phyloP scores from a whole-genome alignment of 2,329 filamentous ascomycete species.

The Salinomyces thailandicus region DNA sequence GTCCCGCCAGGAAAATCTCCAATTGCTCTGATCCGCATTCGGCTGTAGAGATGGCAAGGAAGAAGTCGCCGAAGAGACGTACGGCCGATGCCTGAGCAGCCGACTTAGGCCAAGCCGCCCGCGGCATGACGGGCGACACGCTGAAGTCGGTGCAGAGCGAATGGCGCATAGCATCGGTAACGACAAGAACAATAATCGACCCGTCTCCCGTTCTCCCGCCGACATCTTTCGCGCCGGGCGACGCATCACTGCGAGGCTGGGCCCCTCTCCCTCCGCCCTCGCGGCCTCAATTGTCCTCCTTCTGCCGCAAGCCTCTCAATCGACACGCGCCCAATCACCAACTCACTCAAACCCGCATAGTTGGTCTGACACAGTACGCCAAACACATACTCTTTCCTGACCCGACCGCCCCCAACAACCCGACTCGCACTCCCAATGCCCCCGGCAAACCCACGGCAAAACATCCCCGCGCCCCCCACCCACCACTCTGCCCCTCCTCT shows the following conservation, averaged over 20 bases:
- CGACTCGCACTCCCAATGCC: constrained; percentile 55
- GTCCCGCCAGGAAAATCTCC: not conserved
- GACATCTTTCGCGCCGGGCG: constrained; percentile 8
- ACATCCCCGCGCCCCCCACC: constrained; percentile 61
- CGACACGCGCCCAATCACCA: constrained; percentile 51
- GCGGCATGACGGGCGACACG: not conserved
- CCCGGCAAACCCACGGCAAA: constrained; percentile 56
- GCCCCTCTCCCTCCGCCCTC: not conserved
- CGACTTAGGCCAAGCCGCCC: not conserved
- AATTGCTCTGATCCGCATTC: constrained; percentile 12
- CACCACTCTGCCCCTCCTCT: constrained; percentile 52
- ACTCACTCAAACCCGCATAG: constrained; percentile 48
- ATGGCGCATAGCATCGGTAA: constrained; percentile 51
- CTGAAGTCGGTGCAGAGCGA: not conserved
- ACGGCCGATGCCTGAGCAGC: constrained; percentile 39
- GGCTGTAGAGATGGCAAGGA: constrained; percentile 56
- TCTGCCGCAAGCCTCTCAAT: constrained; percentile 48
- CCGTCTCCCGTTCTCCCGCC: constrained; percentile 47
- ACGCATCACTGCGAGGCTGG: not conserved
- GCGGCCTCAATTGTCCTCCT: constrained; percentile 27
- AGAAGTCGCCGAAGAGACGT: constrained; percentile 54
- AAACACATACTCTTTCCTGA: constrained; percentile 42
- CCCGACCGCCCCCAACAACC: constrained; percentile 39
- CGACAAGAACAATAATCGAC: constrained; percentile 50
- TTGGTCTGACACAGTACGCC: constrained; percentile 56